A percentile compares a stretch with the other conserved stretches of the same genome.
phyloP scores from a whole-genome alignment of 495 filamentous ascomycete genomes.

The Penicilliopsis zonata region DNA sequence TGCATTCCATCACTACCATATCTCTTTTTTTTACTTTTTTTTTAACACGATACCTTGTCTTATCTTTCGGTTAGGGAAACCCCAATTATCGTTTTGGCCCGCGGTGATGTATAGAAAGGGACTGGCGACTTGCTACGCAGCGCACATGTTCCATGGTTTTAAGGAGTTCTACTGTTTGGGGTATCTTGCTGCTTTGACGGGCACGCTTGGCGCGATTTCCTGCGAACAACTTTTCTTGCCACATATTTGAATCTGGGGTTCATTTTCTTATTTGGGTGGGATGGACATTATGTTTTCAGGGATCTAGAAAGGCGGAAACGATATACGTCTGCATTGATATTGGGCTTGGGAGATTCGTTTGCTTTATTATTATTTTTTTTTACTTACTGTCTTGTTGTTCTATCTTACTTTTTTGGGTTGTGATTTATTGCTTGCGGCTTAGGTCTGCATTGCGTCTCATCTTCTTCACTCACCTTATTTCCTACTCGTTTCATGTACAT shows the following conservation, averaged over 20 bases:
- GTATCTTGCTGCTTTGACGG: slow-evolving; percentile 21
- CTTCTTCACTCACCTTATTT: slow-evolving; percentile 10
- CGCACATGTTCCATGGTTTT: slow-evolving; percentile 19
- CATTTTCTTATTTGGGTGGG: slow-evolving; percentile 24
- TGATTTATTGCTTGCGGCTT: slow-evolving; percentile 16
- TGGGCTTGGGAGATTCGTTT: slow-evolving; percentile 26
- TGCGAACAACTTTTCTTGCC: slow-evolving; percentile 13
- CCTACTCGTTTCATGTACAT: slow-evolving; percentile 30
- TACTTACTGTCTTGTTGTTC: slow-evolving; percentile 4
- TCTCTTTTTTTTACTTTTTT: no score
- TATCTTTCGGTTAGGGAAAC: slow-evolving; percentile 31
- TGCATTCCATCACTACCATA: slow-evolving; percentile 21
- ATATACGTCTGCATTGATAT: slow-evolving; percentile 40
- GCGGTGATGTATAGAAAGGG: slow-evolving; percentile 37
- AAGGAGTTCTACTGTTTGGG: slow-evolving; percentile 28
- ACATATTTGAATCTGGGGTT: slow-evolving; percentile 19
- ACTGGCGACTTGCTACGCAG: slow-evolving; percentile 29
- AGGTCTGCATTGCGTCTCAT: slow-evolving; percentile 6
- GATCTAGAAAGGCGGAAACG: slow-evolving; percentile 42
- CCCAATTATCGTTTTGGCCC: slow-evolving; percentile 17
- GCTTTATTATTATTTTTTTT: slow-evolving; percentile 18
- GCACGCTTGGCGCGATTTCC: slow-evolving; percentile 5
- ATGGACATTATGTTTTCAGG: slow-evolving; percentile 29
- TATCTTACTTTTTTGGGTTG: slow-evolving; percentile 14
- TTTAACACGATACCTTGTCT: slow-evolving; percentile 30